Base-by-base conservation (phyloP, 2,329 filamentous ascomycete genomes). In the Orbilia ellipsospora region DNA sequence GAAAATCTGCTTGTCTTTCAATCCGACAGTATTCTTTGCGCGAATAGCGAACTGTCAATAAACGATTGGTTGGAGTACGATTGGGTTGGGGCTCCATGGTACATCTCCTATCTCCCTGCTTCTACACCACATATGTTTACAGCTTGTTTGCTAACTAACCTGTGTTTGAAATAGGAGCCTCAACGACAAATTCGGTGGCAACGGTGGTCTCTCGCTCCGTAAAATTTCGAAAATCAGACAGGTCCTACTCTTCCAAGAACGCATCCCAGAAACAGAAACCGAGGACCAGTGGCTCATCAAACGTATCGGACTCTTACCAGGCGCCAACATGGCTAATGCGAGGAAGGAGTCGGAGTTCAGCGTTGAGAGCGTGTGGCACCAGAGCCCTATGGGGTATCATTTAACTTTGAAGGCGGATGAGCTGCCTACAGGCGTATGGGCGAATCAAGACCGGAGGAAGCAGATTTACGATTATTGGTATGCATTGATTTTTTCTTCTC, bases 251-350 rank as follows among this genome's bases (percentile, higher is more conserved):
- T 76, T 76, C 48, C 82, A 85, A 60, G 84, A 88, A 80, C 79
- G 87, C 1, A 44, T 61, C 16, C 79, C 79, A n/a, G 42, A 68
- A 5, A 80, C 83, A 36, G 81, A 83, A 74, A 36, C 52, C 6
- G 87, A 88, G 80, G 87, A 88, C 77, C 84, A 87, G 26, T 88
- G 87, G 87, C 83, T 88, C 7, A 83, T 85, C 2, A 84, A 87
- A 77, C 83, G 86, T 0, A 82, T 88, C 8, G 85, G 83, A n/a
- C 83, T 86, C 74, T 83, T 83, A 1, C 86, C 85, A 0, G 82
- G 82, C 1, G 82, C 84, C 12, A 83, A 83, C 62, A 82, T 88
- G 60, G 87, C 87, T 42, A 87, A 87, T 78, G 85, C 85, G 23
- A 84, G 84, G 1, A 80, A 84, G 13, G 84, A 84, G 15, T 77